Evolutionary conservation across 2,329 filamentous ascomycete species (phyloP).

Genomic region (Pezicula radicicola): DNA sequence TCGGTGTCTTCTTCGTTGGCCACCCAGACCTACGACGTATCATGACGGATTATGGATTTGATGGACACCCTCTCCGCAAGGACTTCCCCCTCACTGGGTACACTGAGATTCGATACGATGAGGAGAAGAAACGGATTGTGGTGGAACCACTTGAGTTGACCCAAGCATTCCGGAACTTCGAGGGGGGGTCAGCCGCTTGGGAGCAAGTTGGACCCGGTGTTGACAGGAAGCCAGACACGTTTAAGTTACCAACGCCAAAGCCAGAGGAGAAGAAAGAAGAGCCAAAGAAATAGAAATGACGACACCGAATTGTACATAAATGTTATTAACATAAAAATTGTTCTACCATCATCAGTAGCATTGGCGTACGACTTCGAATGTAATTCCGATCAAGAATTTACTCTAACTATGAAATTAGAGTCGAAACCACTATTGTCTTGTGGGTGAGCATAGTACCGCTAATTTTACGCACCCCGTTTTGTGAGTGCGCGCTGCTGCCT

Average conservation of each 20-base stretch:
- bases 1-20: constrained; percentile 92
- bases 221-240: constrained; percentile 78
- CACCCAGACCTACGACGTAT: constrained; percentile 96
- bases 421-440: too few relatives aligned
- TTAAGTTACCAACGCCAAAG: constrained; percentile 94
- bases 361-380: too few relatives aligned
- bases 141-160: constrained; percentile 97
- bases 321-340: too few relatives aligned
- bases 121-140: constrained; percentile 99
- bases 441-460: too few relatives aligned
- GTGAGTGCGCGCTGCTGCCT: too few relatives aligned
- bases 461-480: too few relatives aligned
- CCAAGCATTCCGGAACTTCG: constrained; percentile 98
- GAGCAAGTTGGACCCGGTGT: constrained; percentile 70
- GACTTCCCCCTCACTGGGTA: constrained; percentile 98
- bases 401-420: too few relatives aligned
- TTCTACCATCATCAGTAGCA: too few relatives aligned
- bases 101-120: constrained; percentile 96
- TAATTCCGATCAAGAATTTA: too few relatives aligned
- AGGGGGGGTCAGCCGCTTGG: constrained; percentile 76
- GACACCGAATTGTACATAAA: constrained; percentile 23
- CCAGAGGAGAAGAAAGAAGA: constrained; percentile 90
- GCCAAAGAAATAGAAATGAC: constrained; percentile 73
- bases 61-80: constrained; percentile 94
- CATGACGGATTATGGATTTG: constrained; percentile 99